Base-by-base conservation (phyloP, 1,284 basidiomycete genomes). In the Naganishia sp. region DNA sequence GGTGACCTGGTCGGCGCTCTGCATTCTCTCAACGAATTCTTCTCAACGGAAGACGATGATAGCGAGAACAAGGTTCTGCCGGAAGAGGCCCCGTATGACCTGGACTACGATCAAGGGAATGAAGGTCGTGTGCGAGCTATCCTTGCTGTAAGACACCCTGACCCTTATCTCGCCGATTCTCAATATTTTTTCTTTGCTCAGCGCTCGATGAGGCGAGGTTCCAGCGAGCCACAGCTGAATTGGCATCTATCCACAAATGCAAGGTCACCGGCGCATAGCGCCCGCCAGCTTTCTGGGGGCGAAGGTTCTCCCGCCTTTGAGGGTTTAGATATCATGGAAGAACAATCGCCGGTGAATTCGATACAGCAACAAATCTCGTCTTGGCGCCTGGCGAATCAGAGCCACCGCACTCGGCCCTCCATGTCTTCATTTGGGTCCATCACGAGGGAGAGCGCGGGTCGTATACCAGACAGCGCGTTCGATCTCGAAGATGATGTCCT, bases 1-100 rank as follows among this genome's bases (percentile, higher is more conserved):
- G 88, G 90, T 6, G 89, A 90, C 68, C 82, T 94, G 31, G 90
- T 94, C 36, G 90, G 88, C 71, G 90, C 92, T 68, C 83, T 95
- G 50, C 90, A 94, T 74, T 89, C 90, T 68, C 82, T 96, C 52
- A 90, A 87, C 69, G 87, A 87, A 68, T 94, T 90, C 83, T 94
- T 94, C 83, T 61, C 59, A 4, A 49, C 52, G 3, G 89, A 90
- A 74, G 86, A 87, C 60, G 76, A 77, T 0, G 69, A 75, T 42
- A 72, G 73, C 31, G 50, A 54, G 0, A 68, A 66, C 33, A 67
- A 49, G 54, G 59, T 54, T 59, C n/a, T 52, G 16, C 28, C 23
- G 42, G 42, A 36, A 23, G 55, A 66, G 18, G 44, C 21, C 36
- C 43, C 25, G 31, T 55, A 45, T 25, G 61, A 55, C 15, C 21